phyloP scores from a whole-genome alignment of 2,329 filamentous ascomycete species.

The Beauveria brongniartii region DNA sequence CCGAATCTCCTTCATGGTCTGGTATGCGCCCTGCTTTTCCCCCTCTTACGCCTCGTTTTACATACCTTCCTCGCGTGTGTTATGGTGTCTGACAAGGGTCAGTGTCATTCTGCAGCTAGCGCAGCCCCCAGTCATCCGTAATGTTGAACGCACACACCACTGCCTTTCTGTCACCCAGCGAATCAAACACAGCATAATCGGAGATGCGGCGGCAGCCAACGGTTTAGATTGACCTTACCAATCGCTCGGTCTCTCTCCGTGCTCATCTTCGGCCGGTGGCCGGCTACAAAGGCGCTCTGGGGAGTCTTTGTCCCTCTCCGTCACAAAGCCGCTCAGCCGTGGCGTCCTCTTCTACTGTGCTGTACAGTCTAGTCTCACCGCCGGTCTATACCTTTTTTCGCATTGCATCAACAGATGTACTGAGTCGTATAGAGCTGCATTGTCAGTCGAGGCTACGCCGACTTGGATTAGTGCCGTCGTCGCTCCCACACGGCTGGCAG shows the following conservation, averaged over 20 bases:
- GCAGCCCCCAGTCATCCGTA: background rate
- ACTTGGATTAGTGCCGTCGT: background rate
- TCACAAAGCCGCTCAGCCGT: conserved; percentile 7
- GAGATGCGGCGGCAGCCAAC: conserved; percentile 6
- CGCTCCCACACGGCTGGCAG: background rate
- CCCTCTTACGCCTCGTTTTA: no score
- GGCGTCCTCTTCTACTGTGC: background rate
- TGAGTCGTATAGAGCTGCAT: background rate
- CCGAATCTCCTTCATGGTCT: no score
- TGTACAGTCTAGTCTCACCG: background rate
- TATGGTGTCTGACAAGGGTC: no score
- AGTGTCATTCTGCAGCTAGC: background rate
- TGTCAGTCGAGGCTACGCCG: conserved; percentile 6
- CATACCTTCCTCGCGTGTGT: no score
- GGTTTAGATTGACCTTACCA: conserved; percentile 6
- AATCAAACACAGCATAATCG: conserved; percentile 4
- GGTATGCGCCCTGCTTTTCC: no score
- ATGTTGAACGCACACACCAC: background rate
- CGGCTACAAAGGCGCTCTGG: background rate
- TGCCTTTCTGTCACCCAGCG: background rate
- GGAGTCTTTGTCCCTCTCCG: background rate
- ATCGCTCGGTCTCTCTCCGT: conserved; percentile 10
- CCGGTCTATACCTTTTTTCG: background rate
- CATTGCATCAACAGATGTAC: background rate
- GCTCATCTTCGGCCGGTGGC: background rate